A percentile compares a stretch with the other conserved stretches of the same genome.
These are phyloP conservation scores for Russula sp. DNA, from an alignment of 768 basidiomycete genomes.

Conservation along the genomic window DNA sequence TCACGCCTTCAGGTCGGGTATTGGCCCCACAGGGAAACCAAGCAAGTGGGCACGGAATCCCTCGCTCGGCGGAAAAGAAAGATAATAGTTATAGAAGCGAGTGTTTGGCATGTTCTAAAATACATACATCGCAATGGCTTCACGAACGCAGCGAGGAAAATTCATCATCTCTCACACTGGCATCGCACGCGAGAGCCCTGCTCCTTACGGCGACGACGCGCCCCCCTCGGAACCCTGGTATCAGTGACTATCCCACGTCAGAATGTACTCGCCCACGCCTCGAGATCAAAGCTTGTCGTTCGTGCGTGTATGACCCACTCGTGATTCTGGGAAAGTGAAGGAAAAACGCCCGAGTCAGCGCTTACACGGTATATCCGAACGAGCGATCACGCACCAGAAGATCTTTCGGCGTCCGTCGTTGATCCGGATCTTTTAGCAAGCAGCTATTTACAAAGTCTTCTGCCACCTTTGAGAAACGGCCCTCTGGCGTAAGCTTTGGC, in stretches of 20 bases:
- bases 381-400: conserved; percentile 53
- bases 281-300: conserved; percentile 59
- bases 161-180: neutral
- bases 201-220: conserved; percentile 10
- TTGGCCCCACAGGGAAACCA: neutral
- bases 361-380: neutral
- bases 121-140: conserved; percentile 16
- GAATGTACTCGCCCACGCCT: conserved; percentile 76
- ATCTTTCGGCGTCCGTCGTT: conserved; percentile 82
- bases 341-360: neutral
- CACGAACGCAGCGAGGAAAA: conserved; percentile 2
- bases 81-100: conserved; percentile 1
- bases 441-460: conserved; percentile 87
- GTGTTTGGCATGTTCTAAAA: conserved; percentile 3
- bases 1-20: too few relatives aligned
- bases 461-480: conserved; percentile 64
- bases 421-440: conserved; percentile 83
- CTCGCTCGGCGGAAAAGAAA: neutral
- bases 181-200: conserved; percentile 12
- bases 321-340: conserved; percentile 45
- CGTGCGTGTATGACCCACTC: conserved; percentile 66
- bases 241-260: conserved; percentile 29
- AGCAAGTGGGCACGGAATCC: neutral
- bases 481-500: conserved; percentile 73
- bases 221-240: neutral